Base-by-base conservation (phyloP, 257 asterid species). In the Leptodermis oblonga region DNA sequence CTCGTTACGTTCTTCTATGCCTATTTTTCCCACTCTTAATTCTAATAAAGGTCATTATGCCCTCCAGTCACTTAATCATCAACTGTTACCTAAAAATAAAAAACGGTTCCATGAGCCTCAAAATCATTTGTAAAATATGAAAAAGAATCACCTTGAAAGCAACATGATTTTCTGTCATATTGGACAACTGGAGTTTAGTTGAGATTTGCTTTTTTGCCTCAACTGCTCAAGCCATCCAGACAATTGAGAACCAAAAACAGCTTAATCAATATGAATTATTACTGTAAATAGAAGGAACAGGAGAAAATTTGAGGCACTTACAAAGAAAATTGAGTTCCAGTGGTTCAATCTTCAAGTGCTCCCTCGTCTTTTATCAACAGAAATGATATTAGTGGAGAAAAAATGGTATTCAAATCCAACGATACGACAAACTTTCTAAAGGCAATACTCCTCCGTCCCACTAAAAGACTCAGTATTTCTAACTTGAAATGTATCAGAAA, bases 71-170 rank as follows among this genome's bases (percentile, higher is more conserved):
- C n/a, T n/a, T n/a, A n/a, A n/a, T n/a, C n/a, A n/a, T n/a, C n/a
- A n/a, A n/a, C n/a, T n/a, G n/a, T n/a, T n/a, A n/a, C n/a, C n/a
- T n/a, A n/a, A n/a, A n/a, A n/a, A n/a, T n/a, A n/a, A n/a, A n/a
- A n/a, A n/a, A n/a, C n/a, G n/a, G n/a, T n/a, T n/a, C n/a, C n/a
- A n/a, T n/a, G n/a, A n/a, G n/a, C n/a, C n/a, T n/a, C n/a, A n/a
- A n/a, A n/a, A 12, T 31, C 37, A 11, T 30, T 5, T 18, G 25
- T 18, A 1, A 39, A 2, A 22, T 1, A 10, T 1, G 53, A 2
- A 25, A 17, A 18, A n/a, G 18, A 67, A n/a, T 33, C 60, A 67
- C 59, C 71, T 67, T 67, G 62, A 67, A 49, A 18, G 71, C 61
- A 48, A 67, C 46, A 67, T 48, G 59, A 39, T 49, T 67, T 3